Percentiles rank a stretch among this genome's conserved stretches.
These are phyloP conservation scores for Keithomyces neogunnii DNA, from an alignment of 2,329 filamentous ascomycete genomes.

Conservation along the genomic window DNA sequence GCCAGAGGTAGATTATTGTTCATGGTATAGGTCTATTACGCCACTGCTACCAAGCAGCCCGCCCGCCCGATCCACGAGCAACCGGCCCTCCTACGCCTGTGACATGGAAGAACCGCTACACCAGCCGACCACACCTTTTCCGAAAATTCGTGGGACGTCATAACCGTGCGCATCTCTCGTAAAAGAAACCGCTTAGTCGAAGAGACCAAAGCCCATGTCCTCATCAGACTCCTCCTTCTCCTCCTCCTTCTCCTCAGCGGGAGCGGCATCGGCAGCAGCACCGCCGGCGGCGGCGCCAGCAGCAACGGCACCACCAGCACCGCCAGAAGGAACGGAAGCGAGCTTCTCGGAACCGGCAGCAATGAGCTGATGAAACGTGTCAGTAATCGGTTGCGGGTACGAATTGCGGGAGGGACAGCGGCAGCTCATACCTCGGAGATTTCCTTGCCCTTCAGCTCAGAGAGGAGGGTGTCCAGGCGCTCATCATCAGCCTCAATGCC, in stretches of 20 bases:
- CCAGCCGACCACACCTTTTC: conserved; percentile 23
- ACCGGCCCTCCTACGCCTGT: conserved; percentile 21
- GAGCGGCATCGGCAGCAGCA: conserved; percentile 50
- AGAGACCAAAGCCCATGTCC: conserved; percentile 71
- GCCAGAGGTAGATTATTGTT: conserved; percentile 17
- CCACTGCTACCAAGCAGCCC: conserved; percentile 16
- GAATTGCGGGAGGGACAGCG: too few species aligned
- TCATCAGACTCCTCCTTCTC: conserved; percentile 74
- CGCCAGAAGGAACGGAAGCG: conserved; percentile 92
- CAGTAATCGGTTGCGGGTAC: conserved; percentile 8
- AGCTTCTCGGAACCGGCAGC: conserved; percentile 85
- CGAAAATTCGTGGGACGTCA: conserved; percentile 24
- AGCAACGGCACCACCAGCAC: conserved; percentile 63
- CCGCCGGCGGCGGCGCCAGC: conserved; percentile 61
- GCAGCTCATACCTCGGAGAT: conserved; percentile 71
- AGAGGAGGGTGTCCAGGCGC: conserved; percentile 77
- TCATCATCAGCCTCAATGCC: conserved; percentile 89
- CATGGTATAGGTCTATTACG: conserved; percentile 20
- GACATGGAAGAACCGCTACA: conserved; percentile 22
- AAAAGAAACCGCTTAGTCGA: conserved; percentile 50
- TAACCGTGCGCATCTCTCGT: conserved; percentile 17
- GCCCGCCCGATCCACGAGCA: conserved; percentile 20
- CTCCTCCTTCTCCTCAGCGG: conserved; percentile 62
- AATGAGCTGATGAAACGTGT: conserved; percentile 60
- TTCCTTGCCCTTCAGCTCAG: conserved; percentile 86